These are phyloP conservation scores for Curvularia sp. DNA, from an alignment of 2,329 filamentous ascomycete species.

Conservation along the genomic window DNA sequence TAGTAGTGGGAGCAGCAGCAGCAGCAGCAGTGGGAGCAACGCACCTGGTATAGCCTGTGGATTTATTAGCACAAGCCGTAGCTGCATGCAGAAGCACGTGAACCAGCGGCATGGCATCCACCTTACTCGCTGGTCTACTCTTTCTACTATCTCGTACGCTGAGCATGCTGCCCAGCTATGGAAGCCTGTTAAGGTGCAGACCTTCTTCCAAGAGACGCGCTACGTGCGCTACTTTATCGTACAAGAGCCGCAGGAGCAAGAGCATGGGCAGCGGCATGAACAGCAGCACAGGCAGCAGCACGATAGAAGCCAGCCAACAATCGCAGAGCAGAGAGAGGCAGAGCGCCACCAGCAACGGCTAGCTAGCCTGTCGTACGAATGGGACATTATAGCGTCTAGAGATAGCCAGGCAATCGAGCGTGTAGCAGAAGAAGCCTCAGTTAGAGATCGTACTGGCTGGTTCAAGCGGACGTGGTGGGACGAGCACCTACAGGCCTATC, in stretches of 20 bases:
- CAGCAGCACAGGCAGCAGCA: not conserved
- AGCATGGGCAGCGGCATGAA: no score
- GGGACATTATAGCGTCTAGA: not conserved
- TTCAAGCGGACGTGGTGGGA: slow-evolving; percentile 7
- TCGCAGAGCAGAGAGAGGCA: not conserved
- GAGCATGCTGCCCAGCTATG: slow-evolving; percentile 4
- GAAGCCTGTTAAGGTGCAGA: slow-evolving; percentile 6
- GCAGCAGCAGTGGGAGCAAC: no score
- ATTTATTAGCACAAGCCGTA: not conserved
- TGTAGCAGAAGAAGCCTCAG: not conserved
- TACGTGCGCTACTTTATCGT: slow-evolving; percentile 1
- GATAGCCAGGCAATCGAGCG: no score
- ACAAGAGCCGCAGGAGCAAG: slow-evolving; percentile 14
- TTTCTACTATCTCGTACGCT: not conserved
- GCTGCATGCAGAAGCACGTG: not conserved
- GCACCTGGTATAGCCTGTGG: not conserved
- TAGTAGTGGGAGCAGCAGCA: no score
- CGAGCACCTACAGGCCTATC: slow-evolving; percentile 5
- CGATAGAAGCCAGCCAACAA: not conserved
- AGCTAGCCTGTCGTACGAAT: not conserved
- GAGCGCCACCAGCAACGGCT: not conserved
- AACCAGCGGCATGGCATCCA: slow-evolving; percentile 1
- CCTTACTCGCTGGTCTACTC: not conserved
- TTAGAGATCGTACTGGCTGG: slow-evolving; percentile 5
- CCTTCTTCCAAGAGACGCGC: not conserved